Evolutionary conservation across 495 filamentous ascomycete species (phyloP).

Genomic region (Xylaria palmicola): DNA sequence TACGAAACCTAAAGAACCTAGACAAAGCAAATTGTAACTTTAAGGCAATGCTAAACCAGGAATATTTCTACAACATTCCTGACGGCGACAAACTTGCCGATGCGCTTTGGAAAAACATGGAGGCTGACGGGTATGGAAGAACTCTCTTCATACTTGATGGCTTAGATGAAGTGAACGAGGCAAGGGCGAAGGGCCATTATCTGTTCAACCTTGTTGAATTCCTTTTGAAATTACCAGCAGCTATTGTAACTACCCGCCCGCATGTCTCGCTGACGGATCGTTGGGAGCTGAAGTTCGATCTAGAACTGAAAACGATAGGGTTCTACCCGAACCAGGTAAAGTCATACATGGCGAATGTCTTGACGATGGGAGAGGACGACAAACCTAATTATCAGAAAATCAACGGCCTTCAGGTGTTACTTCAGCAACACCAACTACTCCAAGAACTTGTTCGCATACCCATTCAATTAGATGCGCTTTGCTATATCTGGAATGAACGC

Average conservation of each 20-base stretch:
- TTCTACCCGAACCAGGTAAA: constrained; percentile 29
- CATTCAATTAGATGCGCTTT: constrained; percentile 40
- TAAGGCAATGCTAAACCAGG: neutral
- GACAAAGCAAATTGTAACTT: neutral
- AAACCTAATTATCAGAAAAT: neutral
- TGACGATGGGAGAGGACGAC: too few relatives aligned
- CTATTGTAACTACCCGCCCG: constrained; percentile 6
- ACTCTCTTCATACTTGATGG: constrained; percentile 14
- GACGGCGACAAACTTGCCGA: too few relatives aligned
- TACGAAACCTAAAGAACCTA: neutral
- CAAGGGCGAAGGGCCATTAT: constrained; percentile 21
- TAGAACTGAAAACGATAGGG: constrained; percentile 27
- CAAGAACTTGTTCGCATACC: constrained; percentile 37
- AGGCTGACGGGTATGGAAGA: neutral
- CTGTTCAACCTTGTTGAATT: too few relatives aligned
- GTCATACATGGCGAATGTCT: constrained; percentile 16
- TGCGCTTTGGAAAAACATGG: too few relatives aligned
- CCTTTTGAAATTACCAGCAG: too few relatives aligned
- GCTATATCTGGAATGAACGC: constrained; percentile 27
- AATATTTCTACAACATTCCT: neutral
- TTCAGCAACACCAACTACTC: constrained; percentile 29
- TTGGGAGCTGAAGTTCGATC: constrained; percentile 1
- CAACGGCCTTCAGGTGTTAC: constrained; percentile 27
- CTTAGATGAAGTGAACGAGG: constrained; percentile 6
- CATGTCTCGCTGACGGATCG: constrained; percentile 6